These are phyloP conservation scores for Tolypocladium amazonense DNA, from an alignment of 2,329 filamentous ascomycete genomes.

Conservation along the genomic window DNA sequence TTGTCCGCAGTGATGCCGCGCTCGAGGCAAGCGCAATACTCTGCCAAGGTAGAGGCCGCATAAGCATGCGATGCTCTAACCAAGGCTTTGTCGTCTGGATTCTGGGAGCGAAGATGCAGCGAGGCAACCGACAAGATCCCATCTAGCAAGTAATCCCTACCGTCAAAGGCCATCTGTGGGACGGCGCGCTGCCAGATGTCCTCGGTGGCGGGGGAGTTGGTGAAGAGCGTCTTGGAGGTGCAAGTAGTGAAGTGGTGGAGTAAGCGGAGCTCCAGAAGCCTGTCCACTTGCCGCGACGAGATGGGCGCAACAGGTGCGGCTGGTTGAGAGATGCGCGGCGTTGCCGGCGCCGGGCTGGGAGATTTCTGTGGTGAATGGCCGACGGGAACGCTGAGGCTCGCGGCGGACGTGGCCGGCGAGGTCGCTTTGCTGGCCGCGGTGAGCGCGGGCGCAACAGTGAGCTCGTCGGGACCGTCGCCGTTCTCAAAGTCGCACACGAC, in stretches of 20 bases:
- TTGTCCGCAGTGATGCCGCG: conserved; percentile 47
- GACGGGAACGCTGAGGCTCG: conserved; percentile 11
- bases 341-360: not conserved
- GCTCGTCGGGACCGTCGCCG: conserved; percentile 33
- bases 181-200: conserved; percentile 51
- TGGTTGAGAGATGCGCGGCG: not conserved
- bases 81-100: conserved; percentile 48
- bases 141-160: conserved; percentile 48
- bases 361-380: conserved; percentile 6
- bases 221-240: conserved; percentile 49
- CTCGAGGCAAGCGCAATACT: conserved; percentile 47
- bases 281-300: conserved; percentile 26
- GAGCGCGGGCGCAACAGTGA: conserved; percentile 25
- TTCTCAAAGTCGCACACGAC: conserved; percentile 55
- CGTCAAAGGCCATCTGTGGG: conserved; percentile 49
- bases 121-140: conserved; percentile 54
- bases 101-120: conserved; percentile 46
- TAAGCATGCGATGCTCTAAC: conserved; percentile 53
- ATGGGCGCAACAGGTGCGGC: conserved; percentile 12
- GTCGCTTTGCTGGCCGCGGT: not conserved
- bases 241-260: conserved; percentile 55
- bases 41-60: conserved; percentile 51
- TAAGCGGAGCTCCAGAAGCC: conserved; percentile 49
- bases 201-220: conserved; percentile 38
- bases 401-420: conserved; percentile 6